phyloP scores from a whole-genome alignment of 202 grass and related monocot species.

The Setaria italica region DNA sequence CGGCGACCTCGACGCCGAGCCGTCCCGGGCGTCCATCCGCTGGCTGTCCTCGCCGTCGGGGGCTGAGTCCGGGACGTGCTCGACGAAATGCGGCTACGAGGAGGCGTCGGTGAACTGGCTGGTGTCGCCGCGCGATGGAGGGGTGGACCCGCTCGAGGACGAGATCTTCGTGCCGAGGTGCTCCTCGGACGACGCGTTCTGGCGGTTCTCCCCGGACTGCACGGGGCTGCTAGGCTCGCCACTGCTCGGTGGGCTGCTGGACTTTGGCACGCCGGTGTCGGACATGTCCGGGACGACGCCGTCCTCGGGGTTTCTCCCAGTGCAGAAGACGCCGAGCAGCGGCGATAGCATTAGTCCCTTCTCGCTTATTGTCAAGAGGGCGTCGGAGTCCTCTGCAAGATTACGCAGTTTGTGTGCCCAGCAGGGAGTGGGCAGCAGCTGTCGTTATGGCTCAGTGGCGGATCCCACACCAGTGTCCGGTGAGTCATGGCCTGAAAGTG shows the following conservation, averaged over 20 bases:
- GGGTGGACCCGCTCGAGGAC: constrained; percentile 24
- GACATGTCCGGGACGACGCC: constrained; percentile 54
- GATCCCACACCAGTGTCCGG: constrained; percentile 26
- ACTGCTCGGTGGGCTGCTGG: constrained; percentile 46
- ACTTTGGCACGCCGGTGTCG: constrained; percentile 36
- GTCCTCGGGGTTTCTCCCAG: constrained; percentile 44
- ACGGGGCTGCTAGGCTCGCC: constrained; percentile 41
- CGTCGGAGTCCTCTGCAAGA: constrained; percentile 64
- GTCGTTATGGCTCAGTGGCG: not conserved
- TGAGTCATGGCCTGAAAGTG: constrained; percentile 46
- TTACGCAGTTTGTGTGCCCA: constrained; percentile 48
- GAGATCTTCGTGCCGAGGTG: constrained; percentile 56
- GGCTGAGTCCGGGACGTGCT: constrained; percentile 39
- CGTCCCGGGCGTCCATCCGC: constrained; percentile 68
- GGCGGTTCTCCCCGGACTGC: constrained; percentile 51
- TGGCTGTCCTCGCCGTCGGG: constrained; percentile 78
- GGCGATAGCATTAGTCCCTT: constrained; percentile 81
- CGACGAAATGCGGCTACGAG: constrained; percentile 47
- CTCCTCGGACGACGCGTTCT: constrained; percentile 53
- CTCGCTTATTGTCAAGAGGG: constrained; percentile 89
- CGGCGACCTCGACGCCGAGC: constrained; percentile 46
- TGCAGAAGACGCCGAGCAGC: constrained; percentile 76
- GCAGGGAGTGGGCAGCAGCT: constrained; percentile 45
- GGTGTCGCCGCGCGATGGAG: constrained; percentile 49
- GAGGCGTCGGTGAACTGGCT: constrained; percentile 68